Base-by-base conservation (phyloP, 2,329 filamentous ascomycete species). In the Claviceps pazoutovae region DNA sequence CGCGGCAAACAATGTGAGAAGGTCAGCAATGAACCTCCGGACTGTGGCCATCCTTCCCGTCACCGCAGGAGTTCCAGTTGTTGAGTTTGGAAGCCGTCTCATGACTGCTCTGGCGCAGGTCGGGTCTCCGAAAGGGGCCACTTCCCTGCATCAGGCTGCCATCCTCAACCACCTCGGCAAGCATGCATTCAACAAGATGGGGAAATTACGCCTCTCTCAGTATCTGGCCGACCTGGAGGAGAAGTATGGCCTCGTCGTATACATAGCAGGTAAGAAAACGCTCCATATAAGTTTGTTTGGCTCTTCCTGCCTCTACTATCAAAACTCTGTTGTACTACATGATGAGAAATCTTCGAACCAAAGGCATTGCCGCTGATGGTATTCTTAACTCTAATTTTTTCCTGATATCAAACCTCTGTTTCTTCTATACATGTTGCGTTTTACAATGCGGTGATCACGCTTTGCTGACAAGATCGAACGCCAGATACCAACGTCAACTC, bases 211-310 rank as follows among this genome's bases (percentile, higher is more conserved):
- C 67, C 73, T 98, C 6, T 88, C 91, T 1, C 91, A 98, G 59
- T 98, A 98, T 62, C 77, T 98, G 48, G 93, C 94, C 2, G 93
- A 98, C 61, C 74, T 98, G 11, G 93, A 98, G 68, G 93, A 98
- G 68, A 95, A 95, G 65, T 97, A 95, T 60, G 89, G 91, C 1
- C 80, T 98, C 59, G 89, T 98, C 1, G 74, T 98, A 7, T 98
- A 98, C 63, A 84, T 98, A 53, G 93, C 91, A 49, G 80, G 80
- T 84, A 74, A 53, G 48, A 36, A 23, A n/a, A 7, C 38, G 38
- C 21, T 44, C 13, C 16, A 3, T 34, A 4, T 11, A 4, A 21
- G 47, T 41, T 43, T 30, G 2, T n/a, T n/a, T 55, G 37, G 37
- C 30, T 8, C 13, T 19, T 55, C n/a, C 14, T 16, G 7, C 3